Conservation (phyloP, 164 flowering plant genomes). For the Umbellularia californica region DNA sequence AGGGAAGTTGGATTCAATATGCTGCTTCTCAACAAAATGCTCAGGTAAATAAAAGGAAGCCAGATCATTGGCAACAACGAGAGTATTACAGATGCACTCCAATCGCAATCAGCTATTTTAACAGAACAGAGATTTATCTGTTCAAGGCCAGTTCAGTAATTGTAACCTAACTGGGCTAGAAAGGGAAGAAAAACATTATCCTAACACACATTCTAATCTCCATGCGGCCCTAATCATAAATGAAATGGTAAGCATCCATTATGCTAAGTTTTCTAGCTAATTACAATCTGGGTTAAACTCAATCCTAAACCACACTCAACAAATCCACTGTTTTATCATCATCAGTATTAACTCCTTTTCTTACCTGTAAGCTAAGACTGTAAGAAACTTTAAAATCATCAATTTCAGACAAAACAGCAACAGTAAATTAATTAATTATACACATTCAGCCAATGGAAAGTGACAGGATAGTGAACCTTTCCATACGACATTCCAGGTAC, state of each 20-base stretch:
- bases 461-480: conserved; percentile 40
- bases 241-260: background rate
- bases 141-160: too few relatives aligned
- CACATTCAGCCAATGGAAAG: background rate
- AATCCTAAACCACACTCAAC: background rate
- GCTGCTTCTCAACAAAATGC: too few relatives aligned
- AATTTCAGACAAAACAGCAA: background rate
- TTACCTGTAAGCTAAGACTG: background rate
- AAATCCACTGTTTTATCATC: background rate
- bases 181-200: too few relatives aligned
- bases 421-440: background rate
- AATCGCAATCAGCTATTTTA: too few relatives aligned
- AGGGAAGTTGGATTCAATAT: too few relatives aligned
- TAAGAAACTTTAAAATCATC: background rate
- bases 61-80: too few relatives aligned
- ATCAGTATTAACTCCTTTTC: background rate
- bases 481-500: conserved; percentile 92
- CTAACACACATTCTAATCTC: background rate
- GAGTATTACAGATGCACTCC: too few relatives aligned
- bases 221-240: background rate
- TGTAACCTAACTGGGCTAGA: too few relatives aligned
- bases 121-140: too few relatives aligned
- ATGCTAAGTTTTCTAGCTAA: background rate
- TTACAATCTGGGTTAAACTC: background rate
- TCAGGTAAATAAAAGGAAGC: too few relatives aligned